These are phyloP conservation scores for Ophiostoma ips DNA, from an alignment of 2,329 filamentous ascomycete species.

Conservation along the genomic window DNA sequence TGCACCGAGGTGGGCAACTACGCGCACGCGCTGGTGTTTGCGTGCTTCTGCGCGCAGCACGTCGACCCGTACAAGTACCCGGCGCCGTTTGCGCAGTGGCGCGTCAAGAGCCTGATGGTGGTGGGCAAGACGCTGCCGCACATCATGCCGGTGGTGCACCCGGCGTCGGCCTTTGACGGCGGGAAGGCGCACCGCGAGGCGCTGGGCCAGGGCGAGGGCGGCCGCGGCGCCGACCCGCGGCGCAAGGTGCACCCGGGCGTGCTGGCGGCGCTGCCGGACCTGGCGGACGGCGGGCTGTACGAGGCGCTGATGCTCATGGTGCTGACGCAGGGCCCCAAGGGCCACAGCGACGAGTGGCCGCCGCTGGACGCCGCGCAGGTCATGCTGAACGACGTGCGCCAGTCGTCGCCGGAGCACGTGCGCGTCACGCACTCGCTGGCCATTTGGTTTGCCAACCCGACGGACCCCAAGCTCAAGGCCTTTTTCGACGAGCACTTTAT, in stretches of 20 bases:
- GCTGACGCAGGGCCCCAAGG: slow-evolving; percentile 26
- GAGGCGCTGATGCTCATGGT: slow-evolving; percentile 39
- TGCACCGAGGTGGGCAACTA: slow-evolving; percentile 29
- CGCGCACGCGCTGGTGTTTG: slow-evolving; percentile 29
- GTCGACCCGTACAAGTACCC: slow-evolving; percentile 36
- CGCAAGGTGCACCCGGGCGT: slow-evolving; percentile 16
- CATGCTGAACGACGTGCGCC: slow-evolving; percentile 35
- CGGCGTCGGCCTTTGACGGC: slow-evolving; percentile 10
- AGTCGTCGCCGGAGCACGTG: slow-evolving; percentile 25
- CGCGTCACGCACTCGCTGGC: slow-evolving; percentile 29
- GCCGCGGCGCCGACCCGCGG: neutral
- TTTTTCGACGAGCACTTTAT: slow-evolving; percentile 39
- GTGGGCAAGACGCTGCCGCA: slow-evolving; percentile 39
- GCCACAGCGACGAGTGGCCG: slow-evolving; percentile 32
- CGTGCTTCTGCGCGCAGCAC: slow-evolving; percentile 32
- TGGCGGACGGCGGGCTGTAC: slow-evolving; percentile 39
- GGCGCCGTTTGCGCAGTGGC: slow-evolving; percentile 34
- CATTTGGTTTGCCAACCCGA: slow-evolving; percentile 29
- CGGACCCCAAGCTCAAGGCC: slow-evolving; percentile 23
- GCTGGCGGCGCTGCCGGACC: slow-evolving; percentile 22
- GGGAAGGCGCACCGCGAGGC: neutral
- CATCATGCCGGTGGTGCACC: slow-evolving; percentile 18
- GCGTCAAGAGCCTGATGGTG: slow-evolving; percentile 37
- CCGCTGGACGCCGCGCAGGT: slow-evolving; percentile 29
- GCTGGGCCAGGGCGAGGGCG: neutral